Conservation (phyloP, 1,284 basidiomycete genomes). For the Butyriboletus regius region DNA sequence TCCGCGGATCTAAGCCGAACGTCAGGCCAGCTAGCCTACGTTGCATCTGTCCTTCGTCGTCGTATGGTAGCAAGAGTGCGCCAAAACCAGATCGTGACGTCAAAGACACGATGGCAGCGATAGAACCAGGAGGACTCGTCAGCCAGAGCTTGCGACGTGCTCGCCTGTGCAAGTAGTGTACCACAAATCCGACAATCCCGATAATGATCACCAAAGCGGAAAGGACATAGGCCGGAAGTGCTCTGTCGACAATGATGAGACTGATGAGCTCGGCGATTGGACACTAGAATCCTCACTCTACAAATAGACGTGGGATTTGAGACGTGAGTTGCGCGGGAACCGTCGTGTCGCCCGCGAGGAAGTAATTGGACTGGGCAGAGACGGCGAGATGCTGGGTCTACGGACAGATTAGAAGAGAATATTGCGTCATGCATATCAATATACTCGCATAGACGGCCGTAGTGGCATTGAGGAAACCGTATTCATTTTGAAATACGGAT, state of each 20-base stretch:
- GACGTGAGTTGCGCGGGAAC: constrained; percentile 37
- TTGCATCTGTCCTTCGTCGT: constrained; percentile 40
- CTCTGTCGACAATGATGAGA: constrained; percentile 33
- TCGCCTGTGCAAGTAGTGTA: constrained; percentile 44
- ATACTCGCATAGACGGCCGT: constrained; percentile 44
- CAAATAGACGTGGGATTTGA: constrained; percentile 42
- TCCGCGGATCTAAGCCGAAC: constrained; percentile 53
- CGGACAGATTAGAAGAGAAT: not conserved
- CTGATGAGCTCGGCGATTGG: not conserved
- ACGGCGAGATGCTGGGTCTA: constrained; percentile 53
- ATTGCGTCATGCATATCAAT: not conserved
- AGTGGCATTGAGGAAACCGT: constrained; percentile 49
- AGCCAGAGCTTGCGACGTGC: constrained; percentile 48
- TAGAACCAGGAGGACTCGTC: constrained; percentile 51
- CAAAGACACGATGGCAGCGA: constrained; percentile 49
- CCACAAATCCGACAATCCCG: constrained; percentile 39
- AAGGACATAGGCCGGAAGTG: constrained; percentile 45
- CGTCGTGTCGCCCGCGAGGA: constrained; percentile 36
- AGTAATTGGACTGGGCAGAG: constrained; percentile 51
- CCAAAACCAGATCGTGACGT: constrained; percentile 59
- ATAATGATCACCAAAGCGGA: constrained; percentile 42
- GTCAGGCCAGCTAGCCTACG: constrained; percentile 45
- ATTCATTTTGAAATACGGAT: constrained; percentile 41
- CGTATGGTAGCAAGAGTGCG: constrained; percentile 53
- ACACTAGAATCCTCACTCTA: constrained; percentile 43